Evolutionary conservation across 345 rosid genomes (phyloP).

Genomic region (Laguncularia racemosa): DNA sequence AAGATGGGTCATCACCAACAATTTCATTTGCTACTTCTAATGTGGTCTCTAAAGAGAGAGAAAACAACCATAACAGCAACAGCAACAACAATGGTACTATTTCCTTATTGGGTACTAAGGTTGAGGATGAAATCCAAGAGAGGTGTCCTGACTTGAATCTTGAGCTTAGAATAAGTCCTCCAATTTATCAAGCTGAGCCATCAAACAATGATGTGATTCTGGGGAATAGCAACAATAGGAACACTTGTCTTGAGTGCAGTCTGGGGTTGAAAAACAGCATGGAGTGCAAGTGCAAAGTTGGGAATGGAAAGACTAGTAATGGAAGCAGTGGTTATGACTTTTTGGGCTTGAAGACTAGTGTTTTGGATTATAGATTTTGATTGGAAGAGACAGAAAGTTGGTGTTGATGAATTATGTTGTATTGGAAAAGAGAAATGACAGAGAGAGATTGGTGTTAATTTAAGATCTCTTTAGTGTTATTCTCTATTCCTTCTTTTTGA

Average conservation of each 20-base stretch:
- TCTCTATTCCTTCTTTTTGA: not conserved
- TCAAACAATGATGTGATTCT: conserved; percentile 14
- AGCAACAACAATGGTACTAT: not conserved
- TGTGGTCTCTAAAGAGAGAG: conserved; percentile 16
- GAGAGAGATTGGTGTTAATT: conserved; percentile 13
- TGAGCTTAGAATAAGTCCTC: conserved; percentile 83
- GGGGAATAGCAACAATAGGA: conserved; percentile 14
- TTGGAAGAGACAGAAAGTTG: conserved; percentile 42
- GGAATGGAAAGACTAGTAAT: conserved; percentile 13
- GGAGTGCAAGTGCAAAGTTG: conserved; percentile 37
- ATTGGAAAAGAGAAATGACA: conserved; percentile 10
- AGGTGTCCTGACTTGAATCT: conserved; percentile 74
- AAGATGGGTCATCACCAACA: conserved; percentile 12
- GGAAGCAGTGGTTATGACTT: conserved; percentile 49
- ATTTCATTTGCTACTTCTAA: conserved; percentile 26
- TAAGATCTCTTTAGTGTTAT: conserved; percentile 6
- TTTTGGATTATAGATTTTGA: conserved; percentile 2
- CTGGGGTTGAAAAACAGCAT: conserved; percentile 47
- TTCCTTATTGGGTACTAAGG: not conserved
- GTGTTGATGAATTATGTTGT: conserved; percentile 11
- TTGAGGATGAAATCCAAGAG: conserved; percentile 17
- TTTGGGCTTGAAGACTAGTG: conserved; percentile 60
- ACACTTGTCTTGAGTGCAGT: conserved; percentile 40
- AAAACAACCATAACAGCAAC: conserved; percentile 2
- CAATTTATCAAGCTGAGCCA: conserved; percentile 27